These are phyloP conservation scores for Neurospora sp. DNA, from an alignment of 495 filamentous ascomycete genomes.

Conservation along the genomic window DNA sequence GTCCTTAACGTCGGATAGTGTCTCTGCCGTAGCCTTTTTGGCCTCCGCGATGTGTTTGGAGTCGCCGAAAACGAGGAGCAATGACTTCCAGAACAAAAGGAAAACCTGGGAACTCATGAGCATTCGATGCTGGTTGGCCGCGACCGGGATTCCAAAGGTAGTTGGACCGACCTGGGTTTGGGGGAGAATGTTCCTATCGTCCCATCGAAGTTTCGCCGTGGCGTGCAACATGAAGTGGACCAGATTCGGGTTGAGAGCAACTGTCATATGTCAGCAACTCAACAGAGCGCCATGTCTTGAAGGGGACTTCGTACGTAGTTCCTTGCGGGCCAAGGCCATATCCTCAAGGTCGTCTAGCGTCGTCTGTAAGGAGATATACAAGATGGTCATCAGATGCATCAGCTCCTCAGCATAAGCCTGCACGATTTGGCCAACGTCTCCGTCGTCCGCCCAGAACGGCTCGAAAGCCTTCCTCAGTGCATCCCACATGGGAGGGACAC, in stretches of 20 bases:
- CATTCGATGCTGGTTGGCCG: constrained; percentile 9
- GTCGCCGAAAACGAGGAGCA: constrained; percentile 77
- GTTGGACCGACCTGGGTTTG: constrained; percentile 20
- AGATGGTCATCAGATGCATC: constrained; percentile 50
- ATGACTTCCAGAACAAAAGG: constrained; percentile 81
- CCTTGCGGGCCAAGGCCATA: constrained; percentile 26
- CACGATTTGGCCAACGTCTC: constrained; percentile 10
- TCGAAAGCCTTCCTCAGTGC: constrained; percentile 52
- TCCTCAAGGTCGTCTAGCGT: constrained; percentile 39
- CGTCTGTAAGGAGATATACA: constrained; percentile 67
- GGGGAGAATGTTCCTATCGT: constrained; percentile 46
- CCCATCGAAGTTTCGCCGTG: constrained; percentile 75
- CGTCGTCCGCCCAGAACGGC: constrained; percentile 31
- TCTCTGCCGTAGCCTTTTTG: constrained; percentile 54
- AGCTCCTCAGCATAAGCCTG: constrained; percentile 44
- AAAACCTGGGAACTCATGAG: constrained; percentile 40
- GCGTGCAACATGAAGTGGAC: constrained; percentile 65
- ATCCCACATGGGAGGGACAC: constrained; percentile 49
- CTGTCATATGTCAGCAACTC: constrained; percentile 20
- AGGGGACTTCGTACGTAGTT: constrained; percentile 29
- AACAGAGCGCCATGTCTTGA: constrained; percentile 8
- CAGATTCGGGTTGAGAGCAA: constrained; percentile 54
- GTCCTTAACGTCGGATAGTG: constrained; percentile 26
- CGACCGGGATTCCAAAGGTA: constrained; percentile 1
- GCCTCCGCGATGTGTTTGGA: constrained; percentile 57